Conservation (phyloP, 495 filamentous ascomycete species). For the Annulohypoxylon bovei region DNA sequence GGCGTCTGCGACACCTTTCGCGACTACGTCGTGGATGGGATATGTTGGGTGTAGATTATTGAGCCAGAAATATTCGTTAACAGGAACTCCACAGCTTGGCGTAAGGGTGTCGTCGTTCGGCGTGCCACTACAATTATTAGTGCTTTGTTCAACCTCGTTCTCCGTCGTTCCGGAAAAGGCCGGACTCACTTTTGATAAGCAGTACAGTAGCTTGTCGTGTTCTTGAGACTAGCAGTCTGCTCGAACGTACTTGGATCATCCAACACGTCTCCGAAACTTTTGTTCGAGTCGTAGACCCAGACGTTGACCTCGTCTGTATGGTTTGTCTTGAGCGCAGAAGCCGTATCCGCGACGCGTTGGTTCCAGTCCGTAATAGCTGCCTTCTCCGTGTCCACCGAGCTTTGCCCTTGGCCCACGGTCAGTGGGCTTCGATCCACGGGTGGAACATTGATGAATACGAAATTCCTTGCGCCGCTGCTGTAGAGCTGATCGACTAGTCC, state of each 20-base stretch:
- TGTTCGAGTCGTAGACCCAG: conserved; percentile 58
- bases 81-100: conserved; percentile 58
- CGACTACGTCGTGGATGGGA: conserved; percentile 66
- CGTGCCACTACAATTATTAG: conserved; percentile 58
- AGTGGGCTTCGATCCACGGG: conserved; percentile 73
- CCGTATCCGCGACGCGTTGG: conserved; percentile 43
- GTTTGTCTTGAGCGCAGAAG: conserved; percentile 48
- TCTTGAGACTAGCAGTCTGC: conserved; percentile 59
- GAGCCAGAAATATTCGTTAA: conserved; percentile 72
- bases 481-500: conserved; percentile 67
- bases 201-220: conserved; percentile 64
- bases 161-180: background rate
- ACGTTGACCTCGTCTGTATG: conserved; percentile 53
- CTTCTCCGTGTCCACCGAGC: conserved; percentile 44
- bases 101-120: conserved; percentile 58
- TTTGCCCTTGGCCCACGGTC: conserved; percentile 49
- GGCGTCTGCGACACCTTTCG: conserved; percentile 58
- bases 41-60: conserved; percentile 70
- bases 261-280: conserved; percentile 63
- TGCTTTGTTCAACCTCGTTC: background rate
- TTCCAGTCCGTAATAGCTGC: conserved; percentile 55
- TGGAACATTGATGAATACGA: conserved; percentile 79
- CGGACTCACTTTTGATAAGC: conserved; percentile 64
- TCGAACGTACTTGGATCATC: conserved; percentile 60
- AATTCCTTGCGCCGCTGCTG: conserved; percentile 73